Evolutionary conservation across 2,329 filamentous ascomycete species (phyloP), one percentile per base, ranked within the genome.

Genomic region (Beauveria sp.): DNA sequence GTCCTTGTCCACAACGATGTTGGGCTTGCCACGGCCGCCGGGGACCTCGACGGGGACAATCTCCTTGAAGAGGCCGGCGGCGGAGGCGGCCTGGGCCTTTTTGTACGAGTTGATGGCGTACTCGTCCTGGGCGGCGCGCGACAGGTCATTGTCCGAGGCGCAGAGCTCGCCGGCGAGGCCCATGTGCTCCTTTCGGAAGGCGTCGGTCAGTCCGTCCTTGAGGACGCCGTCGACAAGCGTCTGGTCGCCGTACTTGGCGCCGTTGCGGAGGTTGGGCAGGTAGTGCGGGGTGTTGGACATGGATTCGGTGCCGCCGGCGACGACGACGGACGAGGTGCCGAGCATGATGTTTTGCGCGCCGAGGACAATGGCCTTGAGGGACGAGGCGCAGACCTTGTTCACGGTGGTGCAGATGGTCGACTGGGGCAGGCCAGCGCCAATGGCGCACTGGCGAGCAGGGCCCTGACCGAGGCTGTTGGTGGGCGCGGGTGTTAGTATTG

Each of bases 281-380:
- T 99, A 99, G 81, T 99, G 93, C 57, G 95, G 95, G 60, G 89
- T 83, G 80, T 98, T 98, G 73, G 93, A 96, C 95, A 99, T 99
- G 81, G 92, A 96, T 81, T 99, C 95, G 68, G 93, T 87, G 69
- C 95, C 95, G 72, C 93, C 95, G 66, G 93, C 95, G 63, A 99
- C 91, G 66, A 99, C 87, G 67, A 97, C 88, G 69, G 91, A 88
- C 66, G 93, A 93, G 73, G 91, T 96, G 68, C 95, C 93, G 59
- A 93, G 96, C 75, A 98, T 92, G 80, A 99, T 99, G 70, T 93
- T 97, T 78, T 98, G 95, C 57, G 93, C 91, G 68, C 90, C 95
- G 64, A 99, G 84, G 67, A 96, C 91, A 72, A 99, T 88, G 68
- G 95, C 91, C 82, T 99, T 99, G 74, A 97, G 81, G 50, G 89